A percentile compares a stretch with the other conserved stretches of the same genome.
These are phyloP conservation scores for Sistotremastrum suecicum DNA, from an alignment of 768 basidiomycete species.

Conservation along the genomic window DNA sequence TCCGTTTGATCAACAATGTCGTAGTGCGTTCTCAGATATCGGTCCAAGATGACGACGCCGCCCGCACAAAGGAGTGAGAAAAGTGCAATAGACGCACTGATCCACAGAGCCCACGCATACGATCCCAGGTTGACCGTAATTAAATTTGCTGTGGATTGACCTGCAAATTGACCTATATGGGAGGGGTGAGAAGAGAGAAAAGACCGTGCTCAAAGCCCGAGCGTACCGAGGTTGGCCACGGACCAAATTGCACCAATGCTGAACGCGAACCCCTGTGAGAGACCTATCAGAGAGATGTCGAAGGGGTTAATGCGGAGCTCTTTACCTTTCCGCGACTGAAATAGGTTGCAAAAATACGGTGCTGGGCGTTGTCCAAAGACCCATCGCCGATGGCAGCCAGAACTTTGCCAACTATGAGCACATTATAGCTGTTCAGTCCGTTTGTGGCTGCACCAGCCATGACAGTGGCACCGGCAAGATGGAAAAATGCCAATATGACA, in stretches of 20 bases:
- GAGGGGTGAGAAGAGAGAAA: slow-evolving; percentile 1
- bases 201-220: slow-evolving; percentile 14
- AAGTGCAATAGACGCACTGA: slow-evolving; percentile 22
- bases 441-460: slow-evolving; percentile 26
- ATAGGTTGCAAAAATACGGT: slow-evolving; percentile 29
- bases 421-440: slow-evolving; percentile 23
- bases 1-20: slow-evolving; percentile 23
- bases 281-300: no score
- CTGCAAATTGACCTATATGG: slow-evolving; percentile 26
- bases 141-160: slow-evolving; percentile 27
- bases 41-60: slow-evolving; percentile 22
- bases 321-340: slow-evolving; percentile 22
- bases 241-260: slow-evolving; percentile 25
- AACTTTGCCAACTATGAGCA: slow-evolving; percentile 26
- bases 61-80: slow-evolving; percentile 26
- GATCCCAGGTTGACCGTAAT: slow-evolving; percentile 24
- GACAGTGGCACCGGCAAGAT: slow-evolving; percentile 21
- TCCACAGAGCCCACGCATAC: slow-evolving; percentile 29
- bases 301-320: no score
- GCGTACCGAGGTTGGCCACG: background rate
- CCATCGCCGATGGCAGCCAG: slow-evolving; percentile 26
- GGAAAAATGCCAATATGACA: slow-evolving; percentile 23
- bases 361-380: slow-evolving; percentile 28
- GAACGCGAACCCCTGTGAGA: slow-evolving; percentile 19
- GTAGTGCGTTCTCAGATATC: slow-evolving; percentile 20